phyloP scores from a whole-genome alignment of 768 basidiomycete species.

The Tricholoma terreum region DNA sequence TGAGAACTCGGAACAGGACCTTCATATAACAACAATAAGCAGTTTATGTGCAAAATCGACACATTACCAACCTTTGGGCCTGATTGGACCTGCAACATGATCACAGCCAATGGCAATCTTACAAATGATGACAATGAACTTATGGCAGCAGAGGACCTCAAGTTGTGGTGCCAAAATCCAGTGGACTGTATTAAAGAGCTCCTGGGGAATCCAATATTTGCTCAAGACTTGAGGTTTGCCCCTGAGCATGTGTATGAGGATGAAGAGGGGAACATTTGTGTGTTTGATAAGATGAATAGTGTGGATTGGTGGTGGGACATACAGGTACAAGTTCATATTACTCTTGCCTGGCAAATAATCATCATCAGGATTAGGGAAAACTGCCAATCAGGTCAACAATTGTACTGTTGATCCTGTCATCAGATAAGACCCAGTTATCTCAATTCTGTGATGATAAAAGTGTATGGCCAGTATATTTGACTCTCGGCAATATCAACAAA shows the following conservation, averaged over 20 bases:
- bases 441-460: not conserved
- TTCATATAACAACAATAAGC: no score
- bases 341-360: not conserved
- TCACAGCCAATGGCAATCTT: not conserved
- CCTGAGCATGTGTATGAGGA: not conserved
- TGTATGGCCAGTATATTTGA: not conserved
- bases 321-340: no score
- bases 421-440: not conserved
- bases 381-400: not conserved
- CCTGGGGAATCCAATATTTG: not conserved
- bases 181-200: not conserved
- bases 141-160: not conserved
- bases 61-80: not conserved
- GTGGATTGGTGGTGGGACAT: not conserved
- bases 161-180: not conserved
- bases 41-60: no score
- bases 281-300: not conserved
- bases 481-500: no score
- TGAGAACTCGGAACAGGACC: no score
- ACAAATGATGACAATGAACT: not conserved
- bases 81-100: not conserved
- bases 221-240: not conserved
- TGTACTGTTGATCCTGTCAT: not conserved
- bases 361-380: not conserved
- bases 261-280: not conserved